A percentile compares a stretch with the other conserved stretches of the same genome.
Evolutionary conservation across 139 green algal species (phyloP).

Genomic region (Chlamydomonas sphaeroides): DNA sequence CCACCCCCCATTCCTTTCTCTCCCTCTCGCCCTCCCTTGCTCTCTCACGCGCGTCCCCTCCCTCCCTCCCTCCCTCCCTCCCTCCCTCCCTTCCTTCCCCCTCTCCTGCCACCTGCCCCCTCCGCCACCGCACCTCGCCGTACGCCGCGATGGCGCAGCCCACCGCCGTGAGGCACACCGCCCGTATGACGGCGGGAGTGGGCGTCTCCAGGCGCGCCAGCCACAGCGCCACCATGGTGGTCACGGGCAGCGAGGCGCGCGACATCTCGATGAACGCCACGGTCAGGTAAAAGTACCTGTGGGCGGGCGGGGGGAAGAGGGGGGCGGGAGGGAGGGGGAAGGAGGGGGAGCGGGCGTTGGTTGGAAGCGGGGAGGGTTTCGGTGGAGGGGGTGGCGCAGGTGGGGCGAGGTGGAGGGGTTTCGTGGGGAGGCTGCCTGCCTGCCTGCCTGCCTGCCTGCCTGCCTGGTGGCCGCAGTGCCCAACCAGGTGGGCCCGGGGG

Average conservation of each 20-base stretch:
- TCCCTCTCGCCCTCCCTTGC: too few relatives aligned
- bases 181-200: conserved; percentile 32
- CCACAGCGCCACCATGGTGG: conserved; percentile 44
- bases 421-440: too few relatives aligned
- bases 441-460: too few relatives aligned
- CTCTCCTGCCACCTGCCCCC: too few relatives aligned
- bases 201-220: conserved; percentile 41
- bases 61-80: too few relatives aligned
- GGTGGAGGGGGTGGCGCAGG: neutral
- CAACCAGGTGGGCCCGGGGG: too few relatives aligned
- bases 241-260: conserved; percentile 41
- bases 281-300: conserved; percentile 48
- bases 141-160: conserved; percentile 46
- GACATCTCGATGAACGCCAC: conserved; percentile 56
- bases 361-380: too few relatives aligned
- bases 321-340: neutral
- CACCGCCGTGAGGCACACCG: conserved; percentile 40
- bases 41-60: too few relatives aligned
- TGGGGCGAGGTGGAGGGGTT: too few relatives aligned
- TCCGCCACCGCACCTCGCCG: conserved; percentile 14
- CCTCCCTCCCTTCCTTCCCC: too few relatives aligned
- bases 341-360: neutral
- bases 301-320: neutral
- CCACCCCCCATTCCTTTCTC: too few relatives aligned
- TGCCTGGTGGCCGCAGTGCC: too few relatives aligned